Conservation (phyloP, 2,329 filamentous ascomycete species). For the Aspergillus sp. region DNA sequence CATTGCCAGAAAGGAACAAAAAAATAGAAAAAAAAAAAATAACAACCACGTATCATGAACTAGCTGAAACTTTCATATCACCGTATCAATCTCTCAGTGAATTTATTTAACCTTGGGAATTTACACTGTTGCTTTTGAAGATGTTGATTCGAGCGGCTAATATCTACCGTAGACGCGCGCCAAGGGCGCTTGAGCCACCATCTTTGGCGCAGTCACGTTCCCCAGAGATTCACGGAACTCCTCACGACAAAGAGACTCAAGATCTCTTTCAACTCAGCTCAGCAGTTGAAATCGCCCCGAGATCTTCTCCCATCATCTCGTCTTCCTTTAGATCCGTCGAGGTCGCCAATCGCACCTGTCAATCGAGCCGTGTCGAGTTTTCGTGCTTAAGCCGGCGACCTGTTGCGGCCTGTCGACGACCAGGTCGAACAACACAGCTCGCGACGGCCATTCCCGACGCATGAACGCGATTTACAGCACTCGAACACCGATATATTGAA, state of each 20-base stretch:
- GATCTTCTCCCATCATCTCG: neutral
- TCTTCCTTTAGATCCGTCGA: neutral
- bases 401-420: neutral
- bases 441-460: neutral
- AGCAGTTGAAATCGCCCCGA: neutral
- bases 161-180: slow-evolving; percentile 8
- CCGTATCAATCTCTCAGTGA: neutral
- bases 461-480: neutral
- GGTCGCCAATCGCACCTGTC: neutral
- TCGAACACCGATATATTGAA: neutral
- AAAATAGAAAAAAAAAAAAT: no score
- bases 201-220: neutral
- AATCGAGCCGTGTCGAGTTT: neutral
- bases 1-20: neutral
- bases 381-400: neutral
- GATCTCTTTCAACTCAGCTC: neutral
- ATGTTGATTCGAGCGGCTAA: neutral
- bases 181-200: slow-evolving; percentile 5
- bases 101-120: neutral
- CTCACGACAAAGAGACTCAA: neutral
- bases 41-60: neutral
- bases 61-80: neutral
- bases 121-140: no score
- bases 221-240: neutral
- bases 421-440: neutral